A percentile compares a stretch with the other conserved stretches of the same genome.
Evolutionary conservation across 1,284 basidiomycete species (phyloP).

Genomic region (Mycosarcoma mackinlayi): DNA sequence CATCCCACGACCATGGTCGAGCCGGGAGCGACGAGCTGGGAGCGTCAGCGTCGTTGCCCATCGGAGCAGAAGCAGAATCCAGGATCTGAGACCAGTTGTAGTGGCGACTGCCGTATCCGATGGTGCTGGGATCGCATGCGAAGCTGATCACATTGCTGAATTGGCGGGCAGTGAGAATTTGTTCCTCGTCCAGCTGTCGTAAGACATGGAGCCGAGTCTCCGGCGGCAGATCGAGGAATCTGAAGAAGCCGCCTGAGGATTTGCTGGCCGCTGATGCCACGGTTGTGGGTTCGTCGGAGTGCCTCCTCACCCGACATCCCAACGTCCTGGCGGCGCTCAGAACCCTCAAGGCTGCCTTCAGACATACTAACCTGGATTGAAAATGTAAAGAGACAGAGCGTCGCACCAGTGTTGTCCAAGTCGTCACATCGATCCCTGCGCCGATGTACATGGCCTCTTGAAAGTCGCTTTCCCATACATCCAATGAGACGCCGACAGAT

Average conservation of each 20-base stretch:
- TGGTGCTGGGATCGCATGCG: slow-evolving; percentile 38
- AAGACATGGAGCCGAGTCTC: slow-evolving; percentile 34
- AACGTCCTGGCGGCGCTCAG: slow-evolving; percentile 19
- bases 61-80: not conserved
- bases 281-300: not conserved
- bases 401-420: too few species aligned
- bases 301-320: slow-evolving; percentile 14
- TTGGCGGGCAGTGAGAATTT: slow-evolving; percentile 13
- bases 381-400: too few species aligned
- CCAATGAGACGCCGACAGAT: slow-evolving; percentile 8
- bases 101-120: slow-evolving; percentile 22
- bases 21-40: slow-evolving; percentile 13
- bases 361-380: too few species aligned
- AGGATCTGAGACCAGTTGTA: slow-evolving; percentile 21
- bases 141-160: slow-evolving; percentile 39
- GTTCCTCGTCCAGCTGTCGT: slow-evolving; percentile 19
- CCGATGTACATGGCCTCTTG: slow-evolving; percentile 20
- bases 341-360: slow-evolving; percentile 10
- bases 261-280: not conserved
- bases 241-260: slow-evolving; percentile 6
- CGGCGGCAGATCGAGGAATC: slow-evolving; percentile 33
- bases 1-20: slow-evolving; percentile 26
- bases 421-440: slow-evolving; percentile 1
- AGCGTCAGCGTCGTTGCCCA: not conserved
- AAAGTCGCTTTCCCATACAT: slow-evolving; percentile 32